Base-by-base conservation (phyloP, 768 basidiomycete genomes). In the Naganishia friedmannii region DNA sequence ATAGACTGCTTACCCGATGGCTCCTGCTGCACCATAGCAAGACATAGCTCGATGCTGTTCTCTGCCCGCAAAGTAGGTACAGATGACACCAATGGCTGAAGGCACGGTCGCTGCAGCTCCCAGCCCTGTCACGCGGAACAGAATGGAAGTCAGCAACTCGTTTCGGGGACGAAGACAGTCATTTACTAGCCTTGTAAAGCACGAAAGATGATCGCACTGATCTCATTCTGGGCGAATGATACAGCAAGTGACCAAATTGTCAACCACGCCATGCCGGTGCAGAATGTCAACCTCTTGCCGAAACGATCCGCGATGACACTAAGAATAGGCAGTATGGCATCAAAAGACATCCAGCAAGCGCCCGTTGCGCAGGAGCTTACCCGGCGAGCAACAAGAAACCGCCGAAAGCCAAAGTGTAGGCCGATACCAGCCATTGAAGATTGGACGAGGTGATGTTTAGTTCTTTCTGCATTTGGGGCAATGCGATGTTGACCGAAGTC, bases 251-350 rank as follows among this genome's bases (percentile, higher is more conserved):
- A 46, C 34, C 66, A 48, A 2, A 48, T 57, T 23, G 68, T 45
- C n/a, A 63, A 21, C 34, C 54, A 53, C 10, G 19, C n/a, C 65
- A 67, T 39, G 31, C 42, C 56, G 39, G 26, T 23, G 37, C 29
- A 58, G 69, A 72, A 74, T 19, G 72, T 53, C 2, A 46, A 28
- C 66, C 65, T 74, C 68, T 68, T 72, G 57, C 73, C 73, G 53
- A 67, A 74, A 13, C 73, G 68, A 46, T 74, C 73, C 2, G 70
- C 66, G 13, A 74, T 42, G 9, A 74, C 73, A 21, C 73, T 71
- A 34, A n/a, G 57, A 23, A 37, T 37, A 4, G 34, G 4, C 34
- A 37, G 6, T 23, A 21, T 9, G 21, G 4, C 57, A 42, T n/a
- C n/a, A n/a, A n/a, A n/a, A n/a, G n/a, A n/a, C n/a, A n/a, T n/a